Evolutionary conservation across 2,329 filamentous ascomycete species (phyloP), one percentile per base, ranked within the genome.

Genomic region (Xylariaceae sp.): DNA sequence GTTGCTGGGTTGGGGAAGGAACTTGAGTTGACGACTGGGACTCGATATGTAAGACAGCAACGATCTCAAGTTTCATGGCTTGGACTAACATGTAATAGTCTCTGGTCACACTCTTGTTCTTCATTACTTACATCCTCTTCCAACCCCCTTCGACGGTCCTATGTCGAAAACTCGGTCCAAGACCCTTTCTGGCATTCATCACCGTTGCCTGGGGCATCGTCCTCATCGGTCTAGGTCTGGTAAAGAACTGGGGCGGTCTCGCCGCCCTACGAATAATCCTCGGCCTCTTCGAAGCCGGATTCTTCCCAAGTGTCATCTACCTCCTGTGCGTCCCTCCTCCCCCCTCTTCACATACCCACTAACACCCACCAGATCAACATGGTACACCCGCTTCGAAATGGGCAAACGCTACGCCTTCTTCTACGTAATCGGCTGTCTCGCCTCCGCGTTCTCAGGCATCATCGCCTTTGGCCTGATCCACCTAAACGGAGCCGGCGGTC

Each of bases 391-490:
- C 71, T 87, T 81, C 66, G 87, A 90, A 72, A 79, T 90, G 35
- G 86, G 87, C 58, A 88, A 87, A 72, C 78, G 88, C 53, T 89
- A 88, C 68, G 84, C 86, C 0, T 72, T 81, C 41, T 90, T 90
- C 67, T 90, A 89, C 70, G 79, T 90, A 10, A 77, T 89, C 4
- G 87, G 87, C 44, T 86, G 82, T 64, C 76, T 88, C 10, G 85
- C 87, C 0, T 81, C 84, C 0, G 88, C 84, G 1, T 87, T 87
- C 65, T 78, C 85, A 0, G 86, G 88, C 58, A 87, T 91, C 54
- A 77, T 91, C 1, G 86, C 88, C 13, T 90, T 84, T 55, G 88
- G 88, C 72, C 73, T 88, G 60, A 87, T 86, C 81, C 85, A 88
- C 69, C 80, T 88, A 73, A 71, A 79, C 11, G 86, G 86, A 9